Evolutionary conservation across 306 rosid genomes (phyloP), one percentile per base, ranked within the genome.

Genomic region (Quillaja saponaria): DNA sequence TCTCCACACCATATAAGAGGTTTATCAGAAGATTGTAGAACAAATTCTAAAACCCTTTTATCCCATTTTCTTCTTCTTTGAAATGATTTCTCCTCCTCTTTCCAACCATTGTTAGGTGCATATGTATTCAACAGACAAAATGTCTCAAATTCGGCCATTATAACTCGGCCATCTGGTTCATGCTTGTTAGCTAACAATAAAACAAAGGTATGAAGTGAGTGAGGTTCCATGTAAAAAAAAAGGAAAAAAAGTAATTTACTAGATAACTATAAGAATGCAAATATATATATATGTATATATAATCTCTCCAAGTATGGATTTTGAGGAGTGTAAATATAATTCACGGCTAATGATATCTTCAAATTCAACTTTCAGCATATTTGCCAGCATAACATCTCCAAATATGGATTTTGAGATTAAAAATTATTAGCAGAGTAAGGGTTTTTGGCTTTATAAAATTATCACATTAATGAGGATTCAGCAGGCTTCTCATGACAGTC

Each of bases 1-100:
- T 92, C 98, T 60, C 98, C 98, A 54, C 96, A 92, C 98, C 96
- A 92, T 77, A 92, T 78, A 51, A 86, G 85, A 82, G 98, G 95
- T 80, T 88, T 88, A 79, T 92, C 98, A 37, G 88, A 86, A 70
- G 75, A 71, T 58, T 82, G 86, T 17, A 71, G 58, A 62, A 88
- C 87, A 71, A 92, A 92, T 62, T 92, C 96, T 63, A 88, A 65
- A 53, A 92, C 71, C 61, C 95, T 82, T 76, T 88, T 92, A 77
- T 92, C 98, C 98, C 98, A 92, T 78, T 88, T 92, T 69, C 98
- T 86, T 86, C 98, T 83, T 85, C 98, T 88, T 58, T 58, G 78
- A 73, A 92, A 92, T 65, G 98, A 82, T 64, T 82, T 92, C 69
- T 83, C 82, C 75, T 91, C 98, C 80, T 92, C 98, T 82, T 86